Percentiles rank a stretch among this genome's conserved stretches.
Conservation (phyloP, 768 basidiomycete species). For the Xerocomus potaroensis region DNA sequence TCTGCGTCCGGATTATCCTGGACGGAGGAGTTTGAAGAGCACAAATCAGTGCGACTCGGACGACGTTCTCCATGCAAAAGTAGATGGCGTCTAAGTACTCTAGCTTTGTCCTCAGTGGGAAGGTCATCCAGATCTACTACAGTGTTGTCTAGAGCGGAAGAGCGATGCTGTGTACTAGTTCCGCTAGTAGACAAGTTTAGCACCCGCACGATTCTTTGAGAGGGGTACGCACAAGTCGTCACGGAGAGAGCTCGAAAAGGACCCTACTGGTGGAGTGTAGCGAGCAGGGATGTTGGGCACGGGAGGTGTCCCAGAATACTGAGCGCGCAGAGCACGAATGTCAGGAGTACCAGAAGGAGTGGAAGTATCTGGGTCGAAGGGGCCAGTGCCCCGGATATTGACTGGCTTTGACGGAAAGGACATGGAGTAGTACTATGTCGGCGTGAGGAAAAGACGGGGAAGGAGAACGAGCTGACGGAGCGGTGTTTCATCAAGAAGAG, state of each 20-base stretch:
- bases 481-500: background rate
- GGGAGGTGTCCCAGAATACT: constrained; percentile 56
- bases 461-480: background rate
- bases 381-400: constrained; percentile 36
- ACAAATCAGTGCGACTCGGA: constrained; percentile 21
- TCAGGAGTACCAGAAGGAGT: constrained; percentile 59
- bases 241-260: constrained; percentile 7
- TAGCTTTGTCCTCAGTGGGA: constrained; percentile 80
- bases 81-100: constrained; percentile 75
- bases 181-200: constrained; percentile 31
- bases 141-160: constrained; percentile 29
- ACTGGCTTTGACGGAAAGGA: constrained; percentile 55
- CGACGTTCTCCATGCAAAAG: constrained; percentile 64
- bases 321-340: constrained; percentile 58
- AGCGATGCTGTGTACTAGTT: constrained; percentile 35
- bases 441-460: background rate
- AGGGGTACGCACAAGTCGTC: constrained; percentile 5
- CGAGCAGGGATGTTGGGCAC: constrained; percentile 50
- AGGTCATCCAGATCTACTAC: constrained; percentile 52
- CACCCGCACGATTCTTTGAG: constrained; percentile 7
- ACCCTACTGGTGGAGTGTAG: constrained; percentile 43
- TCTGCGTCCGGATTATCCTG: constrained; percentile 16
- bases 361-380: constrained; percentile 13
- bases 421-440: constrained; percentile 32
- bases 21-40: constrained; percentile 23